These are phyloP conservation scores for Colletotrichum gloeosporioides DNA, from an alignment of 2,329 filamentous ascomycete species.

Conservation along the genomic window DNA sequence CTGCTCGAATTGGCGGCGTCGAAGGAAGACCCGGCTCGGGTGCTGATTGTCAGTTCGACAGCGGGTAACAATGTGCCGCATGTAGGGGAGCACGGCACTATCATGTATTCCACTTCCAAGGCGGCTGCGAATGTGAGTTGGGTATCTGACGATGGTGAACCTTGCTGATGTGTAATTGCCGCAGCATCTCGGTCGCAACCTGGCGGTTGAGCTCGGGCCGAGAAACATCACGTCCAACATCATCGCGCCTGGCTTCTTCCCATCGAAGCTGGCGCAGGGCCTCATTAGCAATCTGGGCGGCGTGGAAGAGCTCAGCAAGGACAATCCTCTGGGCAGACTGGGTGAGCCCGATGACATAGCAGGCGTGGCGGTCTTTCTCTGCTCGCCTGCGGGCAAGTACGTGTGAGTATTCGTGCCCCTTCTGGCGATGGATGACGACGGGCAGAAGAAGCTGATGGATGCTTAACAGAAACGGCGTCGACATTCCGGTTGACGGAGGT, in stretches of 20 bases:
- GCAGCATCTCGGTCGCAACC: constrained; percentile 63
- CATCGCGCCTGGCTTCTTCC: constrained; percentile 73
- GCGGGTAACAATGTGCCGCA: constrained; percentile 68
- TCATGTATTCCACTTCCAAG: constrained; percentile 72
- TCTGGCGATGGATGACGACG: not conserved
- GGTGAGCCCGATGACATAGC: constrained; percentile 66
- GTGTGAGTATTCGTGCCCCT: constrained; percentile 36
- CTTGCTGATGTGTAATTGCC: not conserved
- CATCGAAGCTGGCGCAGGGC: constrained; percentile 70
- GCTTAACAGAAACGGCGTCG: constrained; percentile 36
- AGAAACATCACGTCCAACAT: constrained; percentile 69
- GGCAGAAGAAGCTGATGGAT: not conserved
- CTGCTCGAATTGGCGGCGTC: constrained; percentile 51
- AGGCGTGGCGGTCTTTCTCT: constrained; percentile 63
- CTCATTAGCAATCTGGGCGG: constrained; percentile 69
- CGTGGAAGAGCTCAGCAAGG: constrained; percentile 50
- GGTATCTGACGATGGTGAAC: not conserved
- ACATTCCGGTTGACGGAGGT: constrained; percentile 39
- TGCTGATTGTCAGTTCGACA: constrained; percentile 71
- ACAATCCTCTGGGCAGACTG: constrained; percentile 58
- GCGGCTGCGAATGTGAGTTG: constrained; percentile 57
- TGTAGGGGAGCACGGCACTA: constrained; percentile 65
- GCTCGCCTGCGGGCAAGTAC: constrained; percentile 56
- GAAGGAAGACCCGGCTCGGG: constrained; percentile 58
- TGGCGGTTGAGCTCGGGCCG: constrained; percentile 73